These are phyloP conservation scores for Boechera divaricarpa DNA, from an alignment of 345 rosid species.

Conservation along the genomic window DNA sequence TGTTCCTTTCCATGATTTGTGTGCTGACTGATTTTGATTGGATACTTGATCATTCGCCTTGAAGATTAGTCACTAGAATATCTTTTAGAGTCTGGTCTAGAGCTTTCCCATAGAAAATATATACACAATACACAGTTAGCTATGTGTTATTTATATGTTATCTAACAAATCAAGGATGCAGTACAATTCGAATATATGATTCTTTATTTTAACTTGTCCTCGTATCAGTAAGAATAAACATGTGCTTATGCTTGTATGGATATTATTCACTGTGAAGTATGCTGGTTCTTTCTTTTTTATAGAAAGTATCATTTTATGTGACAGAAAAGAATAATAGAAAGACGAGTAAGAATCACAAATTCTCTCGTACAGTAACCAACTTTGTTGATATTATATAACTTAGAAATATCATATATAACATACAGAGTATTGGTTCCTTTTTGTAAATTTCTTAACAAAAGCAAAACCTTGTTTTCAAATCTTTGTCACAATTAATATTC, in stretches of 20 bases:
- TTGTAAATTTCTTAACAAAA: slow-evolving; percentile 9
- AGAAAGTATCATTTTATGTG: neutral
- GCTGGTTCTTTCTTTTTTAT: slow-evolving; percentile 14
- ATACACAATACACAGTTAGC: neutral
- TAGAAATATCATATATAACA: slow-evolving; percentile 3
- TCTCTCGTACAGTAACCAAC: slow-evolving; percentile 10
- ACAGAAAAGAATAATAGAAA: slow-evolving; percentile 5
- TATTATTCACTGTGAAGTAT: slow-evolving; percentile 18
- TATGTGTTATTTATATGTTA: neutral
- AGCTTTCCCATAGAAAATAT: neutral
- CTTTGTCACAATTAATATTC: slow-evolving; percentile 12
- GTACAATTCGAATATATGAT: neutral
- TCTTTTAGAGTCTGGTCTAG: slow-evolving; percentile 16
- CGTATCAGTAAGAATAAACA: slow-evolving; percentile 8
- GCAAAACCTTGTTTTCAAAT: neutral
- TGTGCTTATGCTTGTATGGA: slow-evolving; percentile 19
- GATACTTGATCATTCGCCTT: neutral
- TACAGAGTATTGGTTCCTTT: neutral
- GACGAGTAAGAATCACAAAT: slow-evolving; percentile 20
- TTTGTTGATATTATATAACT: neutral
- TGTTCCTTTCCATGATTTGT: slow-evolving; percentile 6
- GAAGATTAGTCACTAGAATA: slow-evolving; percentile 4
- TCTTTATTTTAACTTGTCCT: neutral
- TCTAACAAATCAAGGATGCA: slow-evolving; percentile 1
- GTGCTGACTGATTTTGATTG: slow-evolving; percentile 2